Conservation (phyloP, 2,329 filamentous ascomycete species). For the Pseudocercospora crystallina region DNA sequence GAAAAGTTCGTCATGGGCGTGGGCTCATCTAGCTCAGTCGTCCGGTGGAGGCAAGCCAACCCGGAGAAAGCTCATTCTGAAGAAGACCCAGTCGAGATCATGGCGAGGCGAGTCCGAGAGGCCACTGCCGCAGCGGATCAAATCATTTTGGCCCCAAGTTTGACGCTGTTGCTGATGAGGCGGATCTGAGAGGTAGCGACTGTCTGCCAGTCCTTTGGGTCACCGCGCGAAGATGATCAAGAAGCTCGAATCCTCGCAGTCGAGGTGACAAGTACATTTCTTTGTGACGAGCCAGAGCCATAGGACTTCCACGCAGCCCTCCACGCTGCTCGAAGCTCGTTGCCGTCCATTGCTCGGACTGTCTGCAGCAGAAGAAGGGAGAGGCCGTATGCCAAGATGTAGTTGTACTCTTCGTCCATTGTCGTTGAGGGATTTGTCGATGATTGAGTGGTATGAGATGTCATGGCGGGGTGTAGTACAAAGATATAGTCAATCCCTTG, state of each 20-base stretch:
- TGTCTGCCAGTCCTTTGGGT: too few relatives aligned
- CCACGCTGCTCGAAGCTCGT: neutral
- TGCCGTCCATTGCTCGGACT: neutral
- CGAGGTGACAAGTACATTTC: neutral
- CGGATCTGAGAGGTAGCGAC: neutral
- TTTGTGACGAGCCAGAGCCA: neutral
- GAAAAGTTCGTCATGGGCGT: conserved; percentile 38
- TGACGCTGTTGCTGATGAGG: conserved; percentile 9
- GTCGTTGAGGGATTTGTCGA: too few relatives aligned
- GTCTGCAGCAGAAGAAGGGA: neutral
- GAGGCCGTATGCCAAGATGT: neutral
- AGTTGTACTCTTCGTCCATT: neutral
- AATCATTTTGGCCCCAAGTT: conserved; percentile 9
- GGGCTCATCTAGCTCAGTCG: conserved; percentile 42
- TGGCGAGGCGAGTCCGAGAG: conserved; percentile 22
- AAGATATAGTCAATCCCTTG: too few relatives aligned
- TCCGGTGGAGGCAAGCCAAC: conserved; percentile 49
- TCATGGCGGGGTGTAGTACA: too few relatives aligned
- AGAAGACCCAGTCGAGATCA: conserved; percentile 37
- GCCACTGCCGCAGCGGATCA: conserved; percentile 7
- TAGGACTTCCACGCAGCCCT: neutral
- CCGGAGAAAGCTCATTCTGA: conserved; percentile 44
- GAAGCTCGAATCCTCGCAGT: neutral
- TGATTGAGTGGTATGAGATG: too few relatives aligned
- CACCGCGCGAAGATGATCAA: neutral